Evolutionary conservation across 2,329 filamentous ascomycete genomes (phyloP).

Genomic region (Cadophora gregata): DNA sequence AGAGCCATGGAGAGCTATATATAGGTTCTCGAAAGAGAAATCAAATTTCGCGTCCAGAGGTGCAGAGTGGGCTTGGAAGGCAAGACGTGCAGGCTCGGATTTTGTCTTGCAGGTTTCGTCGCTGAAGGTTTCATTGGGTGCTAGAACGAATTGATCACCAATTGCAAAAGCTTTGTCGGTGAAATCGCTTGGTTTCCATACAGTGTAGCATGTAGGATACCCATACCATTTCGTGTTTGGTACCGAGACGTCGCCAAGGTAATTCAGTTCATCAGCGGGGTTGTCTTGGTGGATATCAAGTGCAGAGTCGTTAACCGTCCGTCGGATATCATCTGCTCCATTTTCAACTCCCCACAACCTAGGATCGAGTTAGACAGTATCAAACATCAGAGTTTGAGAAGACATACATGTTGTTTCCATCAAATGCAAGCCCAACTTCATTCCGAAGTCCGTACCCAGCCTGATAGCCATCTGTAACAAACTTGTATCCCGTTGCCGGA

Average conservation of each 20-base stretch:
- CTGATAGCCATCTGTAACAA: conserved; percentile 27
- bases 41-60: conserved; percentile 34
- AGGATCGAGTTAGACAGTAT: conserved; percentile 11
- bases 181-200: conserved; percentile 31
- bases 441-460: conserved; percentile 34
- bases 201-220: conserved; percentile 34
- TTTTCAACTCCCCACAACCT: conserved; percentile 30
- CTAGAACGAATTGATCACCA: conserved; percentile 32
- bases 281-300: conserved; percentile 32
- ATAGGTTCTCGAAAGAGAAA: conserved; percentile 26
- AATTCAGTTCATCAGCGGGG: conserved; percentile 33
- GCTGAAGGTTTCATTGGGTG: conserved; percentile 31
- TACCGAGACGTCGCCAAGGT: conserved; percentile 30
- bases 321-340: conserved; percentile 23
- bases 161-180: conserved; percentile 25
- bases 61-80: conserved; percentile 34
- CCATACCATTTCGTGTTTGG: conserved; percentile 33
- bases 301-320: conserved; percentile 23
- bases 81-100: conserved; percentile 25
- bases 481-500: conserved; percentile 30
- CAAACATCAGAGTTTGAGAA: too few species aligned
- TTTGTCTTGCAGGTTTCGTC: conserved; percentile 28
- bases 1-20: conserved; percentile 33
- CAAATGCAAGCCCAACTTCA: conserved; percentile 32
- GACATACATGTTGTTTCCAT: conserved; percentile 30